These are phyloP conservation scores for Phytophthora melonis DNA, from an alignment of 352 stramenopile species.

Conservation along the genomic window DNA sequence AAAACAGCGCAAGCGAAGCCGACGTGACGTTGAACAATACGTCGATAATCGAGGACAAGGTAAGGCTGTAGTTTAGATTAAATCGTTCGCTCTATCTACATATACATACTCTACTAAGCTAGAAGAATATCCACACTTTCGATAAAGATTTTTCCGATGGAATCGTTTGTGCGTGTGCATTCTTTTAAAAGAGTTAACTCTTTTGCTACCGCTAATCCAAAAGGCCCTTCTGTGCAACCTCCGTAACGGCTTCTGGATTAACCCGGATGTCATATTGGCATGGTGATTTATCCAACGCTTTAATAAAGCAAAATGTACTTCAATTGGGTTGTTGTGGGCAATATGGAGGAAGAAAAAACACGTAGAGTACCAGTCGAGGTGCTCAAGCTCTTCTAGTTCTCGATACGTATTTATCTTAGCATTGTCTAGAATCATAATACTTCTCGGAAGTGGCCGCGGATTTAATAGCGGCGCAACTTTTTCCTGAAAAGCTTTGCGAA, in stretches of 20 bases:
- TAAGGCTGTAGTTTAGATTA: not conserved
- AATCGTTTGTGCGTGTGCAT: constrained; percentile 6
- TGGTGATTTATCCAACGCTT: constrained; percentile 28
- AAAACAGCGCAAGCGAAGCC: too few species aligned
- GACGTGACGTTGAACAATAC: too few species aligned
- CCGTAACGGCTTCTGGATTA: constrained; percentile 15
- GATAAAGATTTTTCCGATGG: not conserved
- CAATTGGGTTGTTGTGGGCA: constrained; percentile 27
- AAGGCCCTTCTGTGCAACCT: too few species aligned
- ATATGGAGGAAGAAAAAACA: constrained; percentile 33
- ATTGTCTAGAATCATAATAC: constrained; percentile 14
- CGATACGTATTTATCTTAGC: constrained; percentile 13
- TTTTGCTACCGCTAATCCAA: too few species aligned
- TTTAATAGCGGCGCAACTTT: constrained; percentile 6
- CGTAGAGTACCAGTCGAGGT: constrained; percentile 6
- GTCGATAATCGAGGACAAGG: not conserved
- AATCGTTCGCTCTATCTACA: constrained; percentile 2
- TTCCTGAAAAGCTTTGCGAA: constrained; percentile 8
- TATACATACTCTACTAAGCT: constrained; percentile 3
- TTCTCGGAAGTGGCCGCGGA: constrained; percentile 5
- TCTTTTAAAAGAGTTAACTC: too few species aligned
- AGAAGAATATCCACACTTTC: too few species aligned
- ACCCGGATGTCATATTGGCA: constrained; percentile 13
- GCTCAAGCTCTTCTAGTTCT: constrained; percentile 8
- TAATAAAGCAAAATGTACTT: constrained; percentile 21